A percentile compares a stretch with the other conserved stretches of the same genome.
Conservation (phyloP, 2,329 filamentous ascomycete species). For the Tolypocladium sp. region DNA sequence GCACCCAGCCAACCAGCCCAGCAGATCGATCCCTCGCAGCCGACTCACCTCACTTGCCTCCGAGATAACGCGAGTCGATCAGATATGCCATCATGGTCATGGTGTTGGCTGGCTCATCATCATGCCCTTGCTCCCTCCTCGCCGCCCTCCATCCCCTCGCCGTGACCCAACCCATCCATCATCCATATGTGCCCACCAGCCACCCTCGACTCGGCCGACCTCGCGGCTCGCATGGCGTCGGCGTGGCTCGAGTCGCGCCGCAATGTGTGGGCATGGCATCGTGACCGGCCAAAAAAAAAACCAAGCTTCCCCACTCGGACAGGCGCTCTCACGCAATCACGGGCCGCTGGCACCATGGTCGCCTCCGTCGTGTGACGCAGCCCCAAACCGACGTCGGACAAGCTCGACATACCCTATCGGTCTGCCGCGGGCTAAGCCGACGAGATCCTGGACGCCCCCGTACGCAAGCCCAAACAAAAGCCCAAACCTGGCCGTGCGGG, state of each 20-base stretch:
- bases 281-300: neutral
- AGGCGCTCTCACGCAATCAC: constrained; percentile 7
- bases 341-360: constrained; percentile 1
- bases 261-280: neutral
- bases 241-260: constrained; percentile 1
- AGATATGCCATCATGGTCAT: neutral
- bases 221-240: constrained; percentile 3
- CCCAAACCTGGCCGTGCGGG: constrained; percentile 71
- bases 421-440: constrained; percentile 61
- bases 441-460: constrained; percentile 69
- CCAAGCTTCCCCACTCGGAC: neutral
- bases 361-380: constrained; percentile 8
- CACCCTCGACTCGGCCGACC: neutral
- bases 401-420: constrained; percentile 68
- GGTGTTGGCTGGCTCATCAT: neutral
- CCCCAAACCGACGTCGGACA: constrained; percentile 34
- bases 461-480: constrained; percentile 71
- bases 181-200: neutral
- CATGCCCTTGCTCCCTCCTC: neutral
- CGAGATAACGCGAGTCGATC: neutral
- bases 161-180: neutral
- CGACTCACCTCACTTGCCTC: neutral
- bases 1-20: neutral
- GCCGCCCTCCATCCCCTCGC: neutral
- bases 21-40: neutral